Base-by-base conservation (phyloP, 371 early-diverging fungal species). In the Mucor saturninus region DNA sequence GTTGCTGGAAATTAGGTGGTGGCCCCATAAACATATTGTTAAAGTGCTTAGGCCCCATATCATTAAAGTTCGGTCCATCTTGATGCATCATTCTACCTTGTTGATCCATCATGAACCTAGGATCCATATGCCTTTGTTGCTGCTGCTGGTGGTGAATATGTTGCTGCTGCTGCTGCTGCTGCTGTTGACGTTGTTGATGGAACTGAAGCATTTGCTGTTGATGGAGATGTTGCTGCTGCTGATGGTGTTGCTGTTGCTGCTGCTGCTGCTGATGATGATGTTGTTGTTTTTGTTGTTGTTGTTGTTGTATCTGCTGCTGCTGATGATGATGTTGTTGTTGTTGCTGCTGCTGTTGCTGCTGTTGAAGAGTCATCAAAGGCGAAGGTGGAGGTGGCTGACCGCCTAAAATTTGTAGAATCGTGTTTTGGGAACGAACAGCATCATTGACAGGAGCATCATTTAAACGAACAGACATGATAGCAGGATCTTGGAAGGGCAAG, bases 401-500 rank as follows among this genome's bases (percentile, higher is more conserved):
- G 28, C 75, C 75, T n/a, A 73, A 51, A 40, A 76, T 71, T 46
- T 75, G 79, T 14, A 79, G 64, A 15, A 79, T 65, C 0, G 76
- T 59, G 37, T 69, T 74, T 58, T 75, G 75, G 0, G 76, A 69
- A 35, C 61, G 65, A 30, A 39, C 39, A 26, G 39, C 38, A 26
- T 63, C 68, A 46, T 63, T 60, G 28, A 38, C 54, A 28, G 53
- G 39, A 28, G 54, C 39, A 2, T 56, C 43, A 2, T 74, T 70
- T 26, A 86, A 61, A 8, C 81, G 80, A 32, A 84, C 81, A 1
- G 88, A 83, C 88, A 89, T 88, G 38, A 89, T 88, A 3, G 88
- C 90, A 15, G 89, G 89, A 61, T 89, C 89, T 48, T 86, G 85
- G 65, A 88, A 88, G 2, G 84, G 79, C 30, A 79, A 55, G 26